These are phyloP conservation scores for Globisporangium ultimum DNA, from an alignment of 352 stramenopile genomes.

Conservation along the genomic window DNA sequence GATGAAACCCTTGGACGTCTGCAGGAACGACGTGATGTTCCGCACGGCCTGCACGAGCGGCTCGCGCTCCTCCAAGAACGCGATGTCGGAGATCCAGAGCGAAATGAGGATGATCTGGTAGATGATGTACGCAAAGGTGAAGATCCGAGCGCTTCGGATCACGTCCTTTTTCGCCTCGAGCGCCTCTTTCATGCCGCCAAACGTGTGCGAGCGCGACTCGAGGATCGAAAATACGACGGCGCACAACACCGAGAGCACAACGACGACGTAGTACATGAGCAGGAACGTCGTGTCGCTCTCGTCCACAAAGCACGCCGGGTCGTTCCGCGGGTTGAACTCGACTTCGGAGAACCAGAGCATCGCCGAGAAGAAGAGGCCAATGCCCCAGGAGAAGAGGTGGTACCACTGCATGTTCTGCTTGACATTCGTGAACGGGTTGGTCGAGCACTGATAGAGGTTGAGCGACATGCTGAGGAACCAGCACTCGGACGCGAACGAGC, in stretches of 20 bases:
- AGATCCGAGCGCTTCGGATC: slow-evolving; percentile 76
- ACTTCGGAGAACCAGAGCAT: slow-evolving; percentile 54
- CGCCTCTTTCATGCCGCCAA: slow-evolving; percentile 73
- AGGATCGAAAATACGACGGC: slow-evolving; percentile 61
- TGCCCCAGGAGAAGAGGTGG: slow-evolving; percentile 71
- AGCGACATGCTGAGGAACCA: slow-evolving; percentile 88
- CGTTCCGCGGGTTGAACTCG: slow-evolving; percentile 42
- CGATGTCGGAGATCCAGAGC: slow-evolving; percentile 66
- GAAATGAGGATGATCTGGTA: slow-evolving; percentile 85
- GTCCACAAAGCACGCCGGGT: slow-evolving; percentile 69
- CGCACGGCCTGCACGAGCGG: slow-evolving; percentile 35
- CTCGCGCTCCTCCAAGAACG: slow-evolving; percentile 35
- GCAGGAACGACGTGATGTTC: slow-evolving; percentile 62
- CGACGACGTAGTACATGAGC: slow-evolving; percentile 72
- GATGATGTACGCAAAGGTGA: slow-evolving; percentile 74
- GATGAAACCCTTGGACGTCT: slow-evolving; percentile 75
- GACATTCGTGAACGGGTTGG: slow-evolving; percentile 87
- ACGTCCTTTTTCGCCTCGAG: slow-evolving; percentile 78
- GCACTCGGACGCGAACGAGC: slow-evolving; percentile 77
- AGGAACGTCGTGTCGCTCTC: slow-evolving; percentile 63
- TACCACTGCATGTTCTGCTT: slow-evolving; percentile 68
- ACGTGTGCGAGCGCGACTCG: slow-evolving; percentile 70
- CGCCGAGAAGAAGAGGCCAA: slow-evolving; percentile 46
- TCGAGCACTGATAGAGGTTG: slow-evolving; percentile 81
- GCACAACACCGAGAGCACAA: slow-evolving; percentile 66